Evolutionary conservation across 2,329 filamentous ascomycete species (phyloP).

Genomic region (Ophiocordyceps camponoti-floridani): DNA sequence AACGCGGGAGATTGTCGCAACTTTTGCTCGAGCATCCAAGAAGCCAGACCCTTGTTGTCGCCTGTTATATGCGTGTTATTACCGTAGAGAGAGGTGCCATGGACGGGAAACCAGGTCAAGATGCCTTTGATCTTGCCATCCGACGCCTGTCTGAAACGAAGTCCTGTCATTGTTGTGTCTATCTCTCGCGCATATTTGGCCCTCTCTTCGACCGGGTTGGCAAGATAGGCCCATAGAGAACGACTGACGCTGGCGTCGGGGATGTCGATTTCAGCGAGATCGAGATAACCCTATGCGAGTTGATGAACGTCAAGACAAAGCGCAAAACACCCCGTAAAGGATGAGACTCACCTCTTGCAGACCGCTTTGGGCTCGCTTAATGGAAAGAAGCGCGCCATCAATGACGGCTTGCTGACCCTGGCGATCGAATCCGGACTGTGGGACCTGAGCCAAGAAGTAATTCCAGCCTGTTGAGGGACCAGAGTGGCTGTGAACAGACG

Average conservation of each 20-base stretch:
- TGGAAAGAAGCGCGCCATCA: conserved; percentile 65
- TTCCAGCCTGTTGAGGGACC: conserved; percentile 88
- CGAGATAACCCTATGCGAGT: conserved; percentile 40
- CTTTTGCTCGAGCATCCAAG: conserved; percentile 63
- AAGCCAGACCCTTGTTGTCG: conserved; percentile 90
- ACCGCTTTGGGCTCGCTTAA: conserved; percentile 53
- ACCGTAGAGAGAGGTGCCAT: conserved; percentile 76
- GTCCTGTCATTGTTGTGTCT: conserved; percentile 49
- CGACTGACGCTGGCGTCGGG: conserved; percentile 71
- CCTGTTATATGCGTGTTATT: conserved; percentile 84
- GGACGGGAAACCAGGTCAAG: conserved; percentile 80
- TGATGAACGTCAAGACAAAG: too few species aligned
- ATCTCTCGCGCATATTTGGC: conserved; percentile 39
- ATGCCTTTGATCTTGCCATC: conserved; percentile 64
- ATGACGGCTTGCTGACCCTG: conserved; percentile 83
- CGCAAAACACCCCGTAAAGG: not conserved
- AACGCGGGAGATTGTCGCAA: conserved; percentile 34
- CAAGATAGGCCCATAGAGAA: conserved; percentile 72
- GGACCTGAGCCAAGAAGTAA: conserved; percentile 81
- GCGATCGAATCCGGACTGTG: conserved; percentile 67
- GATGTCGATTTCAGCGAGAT: conserved; percentile 51
- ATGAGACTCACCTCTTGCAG: conserved; percentile 19
- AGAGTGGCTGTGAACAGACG: conserved; percentile 82
- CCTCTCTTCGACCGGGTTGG: conserved; percentile 65
- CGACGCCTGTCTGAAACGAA: conserved; percentile 57